A percentile compares a stretch with the other conserved stretches of the same genome.
phyloP scores from a whole-genome alignment of 139 green algal species.

The Marvania coccoides region DNA sequence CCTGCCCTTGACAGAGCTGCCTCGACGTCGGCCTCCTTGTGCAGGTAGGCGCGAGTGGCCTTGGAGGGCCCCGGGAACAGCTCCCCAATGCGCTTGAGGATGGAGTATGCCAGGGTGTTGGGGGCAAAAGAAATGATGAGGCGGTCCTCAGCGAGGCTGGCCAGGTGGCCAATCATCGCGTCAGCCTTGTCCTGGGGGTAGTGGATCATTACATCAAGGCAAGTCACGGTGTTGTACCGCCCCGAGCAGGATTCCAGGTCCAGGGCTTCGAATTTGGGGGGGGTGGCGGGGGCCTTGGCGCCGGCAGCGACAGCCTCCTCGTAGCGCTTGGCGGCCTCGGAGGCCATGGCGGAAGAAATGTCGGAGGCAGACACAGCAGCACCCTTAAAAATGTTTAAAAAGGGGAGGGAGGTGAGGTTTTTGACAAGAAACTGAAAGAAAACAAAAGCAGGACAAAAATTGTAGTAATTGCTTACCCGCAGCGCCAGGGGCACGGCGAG shows the following conservation, averaged over 20 bases:
- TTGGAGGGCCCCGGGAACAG: slow-evolving; percentile 87
- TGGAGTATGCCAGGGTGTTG: slow-evolving; percentile 67
- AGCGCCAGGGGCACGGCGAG: slow-evolving; percentile 77
- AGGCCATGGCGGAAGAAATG: slow-evolving; percentile 84
- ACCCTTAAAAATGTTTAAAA: slow-evolving; percentile 48
- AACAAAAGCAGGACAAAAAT: too few species aligned
- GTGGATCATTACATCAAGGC: slow-evolving; percentile 99
- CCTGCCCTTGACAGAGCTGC: slow-evolving; percentile 62
- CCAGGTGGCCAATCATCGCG: slow-evolving; percentile 91
- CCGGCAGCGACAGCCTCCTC: slow-evolving; percentile 30
- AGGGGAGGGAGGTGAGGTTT: neutral
- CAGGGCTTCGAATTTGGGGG: slow-evolving; percentile 81
- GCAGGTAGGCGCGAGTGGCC: slow-evolving; percentile 94
- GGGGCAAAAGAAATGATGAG: slow-evolving; percentile 96
- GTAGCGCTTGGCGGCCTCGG: slow-evolving; percentile 48
- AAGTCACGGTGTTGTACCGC: slow-evolving; percentile 89
- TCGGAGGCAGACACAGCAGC: slow-evolving; percentile 77
- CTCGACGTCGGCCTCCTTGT: slow-evolving; percentile 92
- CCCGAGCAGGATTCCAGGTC: slow-evolving; percentile 81
- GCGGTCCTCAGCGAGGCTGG: slow-evolving; percentile 66
- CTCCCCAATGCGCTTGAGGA: slow-evolving; percentile 94
- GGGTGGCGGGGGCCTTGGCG: slow-evolving; percentile 12
- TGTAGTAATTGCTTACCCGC: too few species aligned
- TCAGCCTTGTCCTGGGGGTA: slow-evolving; percentile 94
- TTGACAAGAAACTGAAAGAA: neutral